Evolutionary conservation across 768 basidiomycete genomes (phyloP).

Genomic region (Paxillus involutus): DNA sequence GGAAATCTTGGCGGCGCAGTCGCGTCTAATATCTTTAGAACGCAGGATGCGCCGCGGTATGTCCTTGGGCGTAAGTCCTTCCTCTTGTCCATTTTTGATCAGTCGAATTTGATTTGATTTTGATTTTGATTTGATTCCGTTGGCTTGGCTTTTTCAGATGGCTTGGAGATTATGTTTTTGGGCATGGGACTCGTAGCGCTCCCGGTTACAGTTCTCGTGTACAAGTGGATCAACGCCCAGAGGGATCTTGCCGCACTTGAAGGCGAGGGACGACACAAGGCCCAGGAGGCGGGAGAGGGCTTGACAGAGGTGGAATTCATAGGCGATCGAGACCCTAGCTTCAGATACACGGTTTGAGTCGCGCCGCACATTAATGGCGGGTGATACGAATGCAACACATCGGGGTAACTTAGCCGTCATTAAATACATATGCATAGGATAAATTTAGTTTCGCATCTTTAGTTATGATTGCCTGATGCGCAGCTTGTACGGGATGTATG

Average conservation of each 20-base stretch:
- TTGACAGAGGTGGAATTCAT: conserved; percentile 22
- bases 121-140: no score
- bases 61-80: conserved; percentile 61
- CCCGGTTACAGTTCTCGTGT: conserved; percentile 46
- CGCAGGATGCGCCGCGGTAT: conserved; percentile 58
- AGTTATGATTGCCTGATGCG: no score
- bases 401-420: no score
- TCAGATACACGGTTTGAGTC: conserved; percentile 46
- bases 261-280: background rate
- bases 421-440: no score
- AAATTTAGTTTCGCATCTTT: no score
- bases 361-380: no score
- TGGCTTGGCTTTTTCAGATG: conserved; percentile 52
- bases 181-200: conserved; percentile 56
- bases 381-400: no score
- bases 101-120: no score
- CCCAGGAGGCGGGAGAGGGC: background rate
- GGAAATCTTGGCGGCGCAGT: conserved; percentile 66
- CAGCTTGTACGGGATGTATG: no score
- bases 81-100: no score
- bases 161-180: conserved; percentile 61
- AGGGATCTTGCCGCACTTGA: conserved; percentile 34
- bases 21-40: conserved; percentile 58
- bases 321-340: conserved; percentile 59
- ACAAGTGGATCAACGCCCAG: conserved; percentile 51